A percentile compares a stretch with the other conserved stretches of the same genome.
These are phyloP conservation scores for Fraxinus excelsior DNA, from an alignment of 257 asterid species.

Conservation along the genomic window DNA sequence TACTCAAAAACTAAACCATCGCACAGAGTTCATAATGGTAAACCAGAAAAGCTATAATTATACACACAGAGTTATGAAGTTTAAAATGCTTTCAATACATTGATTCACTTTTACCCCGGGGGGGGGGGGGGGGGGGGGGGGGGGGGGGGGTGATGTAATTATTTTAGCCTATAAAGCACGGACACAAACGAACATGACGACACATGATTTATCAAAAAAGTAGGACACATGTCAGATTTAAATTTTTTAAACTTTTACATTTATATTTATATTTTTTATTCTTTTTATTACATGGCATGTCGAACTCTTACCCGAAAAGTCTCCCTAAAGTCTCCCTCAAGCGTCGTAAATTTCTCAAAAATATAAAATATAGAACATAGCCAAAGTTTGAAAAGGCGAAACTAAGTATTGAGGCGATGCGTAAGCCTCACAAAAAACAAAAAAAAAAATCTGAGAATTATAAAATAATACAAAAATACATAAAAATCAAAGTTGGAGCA, in stretches of 20 bases:
- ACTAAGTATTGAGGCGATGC: too few species aligned
- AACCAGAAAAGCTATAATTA: neutral
- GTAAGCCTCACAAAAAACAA: too few species aligned
- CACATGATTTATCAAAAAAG: neutral
- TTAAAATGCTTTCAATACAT: neutral
- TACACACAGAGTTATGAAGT: neutral
- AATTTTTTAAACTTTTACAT: too few species aligned
- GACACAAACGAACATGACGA: neutral
- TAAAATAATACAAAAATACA: too few species aligned
- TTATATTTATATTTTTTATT: too few species aligned
- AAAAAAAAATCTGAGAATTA: too few species aligned
- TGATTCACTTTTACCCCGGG: neutral
- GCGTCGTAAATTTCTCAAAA: neutral
- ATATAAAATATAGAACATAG: too few species aligned
- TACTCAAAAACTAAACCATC: neutral
- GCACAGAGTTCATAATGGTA: neutral
- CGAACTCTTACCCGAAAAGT: neutral
- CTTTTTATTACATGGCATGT: neutral
- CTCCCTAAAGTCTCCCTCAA: neutral
- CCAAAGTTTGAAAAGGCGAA: too few species aligned
- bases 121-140: too few species aligned
- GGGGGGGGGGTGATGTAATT: neutral
- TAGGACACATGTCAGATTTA: neutral
- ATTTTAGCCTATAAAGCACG: neutral
- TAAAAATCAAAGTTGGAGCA: too few species aligned